Percentiles rank a stretch among this genome's conserved stretches.
Conservation (phyloP, 768 basidiomycete species). For the Aureoboletus auriporus region DNA sequence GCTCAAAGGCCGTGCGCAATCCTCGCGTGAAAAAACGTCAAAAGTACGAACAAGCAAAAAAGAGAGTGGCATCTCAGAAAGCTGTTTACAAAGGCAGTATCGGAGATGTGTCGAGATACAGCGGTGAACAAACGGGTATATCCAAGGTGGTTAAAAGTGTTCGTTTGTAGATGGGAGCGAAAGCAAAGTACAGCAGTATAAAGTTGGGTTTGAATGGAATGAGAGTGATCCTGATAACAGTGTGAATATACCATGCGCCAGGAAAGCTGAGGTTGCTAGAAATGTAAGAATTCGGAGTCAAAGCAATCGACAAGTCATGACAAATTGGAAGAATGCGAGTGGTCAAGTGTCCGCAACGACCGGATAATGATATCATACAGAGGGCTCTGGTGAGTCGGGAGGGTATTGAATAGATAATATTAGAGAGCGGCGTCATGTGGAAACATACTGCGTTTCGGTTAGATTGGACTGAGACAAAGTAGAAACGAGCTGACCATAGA, state of each 20-base stretch:
- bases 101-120: slow-evolving; percentile 69
- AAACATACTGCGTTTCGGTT: slow-evolving; percentile 23
- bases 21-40: slow-evolving; percentile 96
- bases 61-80: slow-evolving; percentile 84
- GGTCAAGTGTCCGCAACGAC: slow-evolving; percentile 8
- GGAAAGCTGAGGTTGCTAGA: slow-evolving; percentile 12
- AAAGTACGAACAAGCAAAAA: slow-evolving; percentile 93
- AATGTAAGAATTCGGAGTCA: slow-evolving; percentile 10
- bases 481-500: slow-evolving; percentile 12
- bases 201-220: slow-evolving; percentile 12
- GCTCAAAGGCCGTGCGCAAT: slow-evolving; percentile 89
- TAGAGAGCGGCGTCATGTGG: slow-evolving; percentile 12
- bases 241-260: slow-evolving; percentile 12
- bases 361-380: slow-evolving; percentile 24
- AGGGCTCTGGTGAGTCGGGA: slow-evolving; percentile 6
- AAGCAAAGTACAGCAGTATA: background rate
- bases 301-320: slow-evolving; percentile 1
- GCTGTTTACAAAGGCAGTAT: slow-evolving; percentile 90
- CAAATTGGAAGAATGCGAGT: slow-evolving; percentile 3
- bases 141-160: slow-evolving; percentile 86
- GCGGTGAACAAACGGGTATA: slow-evolving; percentile 92
- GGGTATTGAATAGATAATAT: slow-evolving; percentile 27
- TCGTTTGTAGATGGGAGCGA: slow-evolving; percentile 42
- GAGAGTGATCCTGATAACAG: slow-evolving; percentile 3
- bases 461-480: slow-evolving; percentile 2